Percentiles rank a stretch among this genome's conserved stretches.
Conservation (phyloP, 2,329 filamentous ascomycete genomes). For the Fusarium humuli region DNA sequence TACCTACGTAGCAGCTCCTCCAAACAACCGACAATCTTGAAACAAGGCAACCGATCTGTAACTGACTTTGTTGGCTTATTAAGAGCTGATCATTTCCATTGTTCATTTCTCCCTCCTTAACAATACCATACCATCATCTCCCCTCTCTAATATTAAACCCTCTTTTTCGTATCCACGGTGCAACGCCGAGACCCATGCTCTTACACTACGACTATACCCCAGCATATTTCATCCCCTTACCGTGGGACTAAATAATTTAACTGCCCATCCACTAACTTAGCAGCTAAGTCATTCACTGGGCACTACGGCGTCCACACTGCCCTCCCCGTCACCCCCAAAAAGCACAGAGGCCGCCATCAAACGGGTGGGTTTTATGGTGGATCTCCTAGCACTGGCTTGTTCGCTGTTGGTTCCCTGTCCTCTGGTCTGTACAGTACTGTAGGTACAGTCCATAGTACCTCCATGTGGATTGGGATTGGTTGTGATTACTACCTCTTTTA, state of each 20-base stretch:
- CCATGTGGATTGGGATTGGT: conserved; percentile 30
- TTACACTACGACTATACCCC: conserved; percentile 38
- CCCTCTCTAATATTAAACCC: conserved; percentile 3
- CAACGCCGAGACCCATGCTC: conserved; percentile 38
- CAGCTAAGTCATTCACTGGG: not conserved
- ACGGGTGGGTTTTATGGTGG: conserved; percentile 44
- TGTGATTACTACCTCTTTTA: conserved; percentile 34
- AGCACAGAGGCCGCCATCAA: conserved; percentile 41
- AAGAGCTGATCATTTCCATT: not conserved
- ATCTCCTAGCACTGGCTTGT: conserved; percentile 40
- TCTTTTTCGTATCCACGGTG: conserved; percentile 33
- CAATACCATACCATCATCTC: conserved; percentile 8
- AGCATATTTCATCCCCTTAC: conserved; percentile 41
- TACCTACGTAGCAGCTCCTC: conserved; percentile 2
- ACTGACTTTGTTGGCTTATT: not conserved
- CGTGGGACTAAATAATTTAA: conserved; percentile 41
- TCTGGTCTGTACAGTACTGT: conserved; percentile 4
- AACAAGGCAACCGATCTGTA: conserved; percentile 9
- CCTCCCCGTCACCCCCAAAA: conserved; percentile 33
- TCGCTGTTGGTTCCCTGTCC: conserved; percentile 36
- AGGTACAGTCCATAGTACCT: conserved; percentile 16
- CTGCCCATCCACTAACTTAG: conserved; percentile 32
- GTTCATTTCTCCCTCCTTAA: conserved; percentile 10
- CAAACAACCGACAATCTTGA: conserved; percentile 3
- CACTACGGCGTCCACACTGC: conserved; percentile 33